A percentile compares a stretch with the other conserved stretches of the same genome.
phyloP scores from a whole-genome alignment of 2,329 filamentous ascomycete species.

The Cladosporium cucumerinum region DNA sequence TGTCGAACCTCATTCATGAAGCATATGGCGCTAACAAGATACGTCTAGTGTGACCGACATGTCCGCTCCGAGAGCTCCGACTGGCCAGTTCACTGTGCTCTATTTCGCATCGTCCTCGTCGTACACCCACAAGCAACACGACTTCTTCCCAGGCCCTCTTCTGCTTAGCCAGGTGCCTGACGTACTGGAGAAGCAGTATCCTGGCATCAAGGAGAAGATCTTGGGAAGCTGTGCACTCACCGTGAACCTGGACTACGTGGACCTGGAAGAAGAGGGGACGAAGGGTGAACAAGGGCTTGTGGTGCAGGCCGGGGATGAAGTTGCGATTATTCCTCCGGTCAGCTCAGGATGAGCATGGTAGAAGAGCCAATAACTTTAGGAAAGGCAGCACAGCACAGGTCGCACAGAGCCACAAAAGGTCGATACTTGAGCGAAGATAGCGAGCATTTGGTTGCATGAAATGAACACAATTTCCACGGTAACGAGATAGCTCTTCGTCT shows the following conservation, averaged over 20 bases:
- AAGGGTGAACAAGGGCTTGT: slow-evolving; percentile 43
- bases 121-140: slow-evolving; percentile 65
- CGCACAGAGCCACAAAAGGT: background rate
- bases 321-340: slow-evolving; percentile 83
- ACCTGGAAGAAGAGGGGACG: slow-evolving; percentile 54
- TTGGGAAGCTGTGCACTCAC: slow-evolving; percentile 72
- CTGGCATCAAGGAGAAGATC: slow-evolving; percentile 65
- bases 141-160: slow-evolving; percentile 65
- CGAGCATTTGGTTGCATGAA: background rate
- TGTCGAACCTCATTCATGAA: background rate
- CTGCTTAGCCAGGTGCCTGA: slow-evolving; percentile 60
- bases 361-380: background rate
- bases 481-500: background rate
- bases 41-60: background rate
- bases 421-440: background rate
- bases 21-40: background rate
- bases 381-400: background rate
- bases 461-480: background rate
- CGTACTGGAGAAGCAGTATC: slow-evolving; percentile 66
- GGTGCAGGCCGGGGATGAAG: slow-evolving; percentile 73
- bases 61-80: slow-evolving; percentile 39
- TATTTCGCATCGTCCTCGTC: slow-evolving; percentile 77
- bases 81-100: slow-evolving; percentile 71
- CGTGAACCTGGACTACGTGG: slow-evolving; percentile 77
- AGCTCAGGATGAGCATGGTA: slow-evolving; percentile 65